phyloP scores from a whole-genome alignment of 2,329 filamentous ascomycete genomes.

The Fusarium euwallaceae region DNA sequence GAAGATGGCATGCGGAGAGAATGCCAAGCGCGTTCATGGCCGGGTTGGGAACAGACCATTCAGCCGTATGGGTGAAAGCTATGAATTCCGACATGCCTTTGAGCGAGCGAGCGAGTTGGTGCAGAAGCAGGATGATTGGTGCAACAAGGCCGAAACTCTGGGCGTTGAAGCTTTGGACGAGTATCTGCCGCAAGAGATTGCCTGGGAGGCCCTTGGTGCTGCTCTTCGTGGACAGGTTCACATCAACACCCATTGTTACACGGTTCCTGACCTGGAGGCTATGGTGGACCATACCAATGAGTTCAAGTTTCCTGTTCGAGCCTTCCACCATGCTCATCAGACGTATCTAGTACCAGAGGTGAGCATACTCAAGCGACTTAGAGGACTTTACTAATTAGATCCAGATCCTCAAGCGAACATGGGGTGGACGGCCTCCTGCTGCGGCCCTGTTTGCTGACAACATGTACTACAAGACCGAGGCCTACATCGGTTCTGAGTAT shows the following conservation, averaged over 20 bases:
- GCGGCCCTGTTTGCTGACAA: slow-evolving; percentile 78
- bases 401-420: slow-evolving; percentile 68
- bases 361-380: slow-evolving; percentile 17
- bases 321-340: slow-evolving; percentile 79
- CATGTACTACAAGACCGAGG: slow-evolving; percentile 79
- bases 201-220: slow-evolving; percentile 74
- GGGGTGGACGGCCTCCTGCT: slow-evolving; percentile 66
- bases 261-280: slow-evolving; percentile 75
- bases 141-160: slow-evolving; percentile 64
- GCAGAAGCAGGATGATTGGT: slow-evolving; percentile 77
- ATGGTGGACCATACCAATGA: slow-evolving; percentile 80
- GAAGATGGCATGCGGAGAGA: slow-evolving; percentile 83
- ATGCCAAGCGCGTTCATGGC: slow-evolving; percentile 74
- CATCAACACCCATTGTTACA: slow-evolving; percentile 80
- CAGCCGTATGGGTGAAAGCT: slow-evolving; percentile 77
- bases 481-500: slow-evolving; percentile 73
- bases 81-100: slow-evolving; percentile 76
- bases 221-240: slow-evolving; percentile 76
- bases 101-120: slow-evolving; percentile 71
- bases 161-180: slow-evolving; percentile 65
- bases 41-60: slow-evolving; percentile 65
- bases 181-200: slow-evolving; percentile 73
- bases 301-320: slow-evolving; percentile 75
- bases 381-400: slow-evolving; percentile 6
- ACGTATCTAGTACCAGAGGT: slow-evolving; percentile 76